These are phyloP conservation scores for Juncus effusus DNA, from an alignment of 176 grass and related monocot genomes.

Conservation along the genomic window DNA sequence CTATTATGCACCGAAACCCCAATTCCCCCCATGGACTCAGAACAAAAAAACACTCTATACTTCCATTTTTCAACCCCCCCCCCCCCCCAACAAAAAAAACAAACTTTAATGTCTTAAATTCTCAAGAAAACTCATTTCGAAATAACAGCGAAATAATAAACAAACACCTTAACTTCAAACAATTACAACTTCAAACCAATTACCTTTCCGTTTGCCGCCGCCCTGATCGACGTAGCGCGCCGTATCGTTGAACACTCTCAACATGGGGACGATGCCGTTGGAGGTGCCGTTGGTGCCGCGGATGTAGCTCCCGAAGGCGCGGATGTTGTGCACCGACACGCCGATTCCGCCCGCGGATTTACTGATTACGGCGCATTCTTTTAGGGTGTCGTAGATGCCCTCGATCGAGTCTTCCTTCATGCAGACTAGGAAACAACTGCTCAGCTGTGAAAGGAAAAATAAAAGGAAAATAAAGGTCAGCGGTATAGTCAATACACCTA, in stretches of 20 bases:
- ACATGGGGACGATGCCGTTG: slow-evolving; percentile 95
- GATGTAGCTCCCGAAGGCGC: slow-evolving; percentile 82
- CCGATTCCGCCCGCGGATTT: slow-evolving; percentile 98
- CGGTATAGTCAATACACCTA: neutral
- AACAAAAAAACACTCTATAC: too few relatives aligned
- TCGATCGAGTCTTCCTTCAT: slow-evolving; percentile 99
- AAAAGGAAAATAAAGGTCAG: neutral
- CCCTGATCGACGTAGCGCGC: slow-evolving; percentile 99
- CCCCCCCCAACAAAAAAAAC: too few relatives aligned
- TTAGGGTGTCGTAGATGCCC: slow-evolving; percentile 94
- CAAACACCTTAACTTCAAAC: too few relatives aligned
- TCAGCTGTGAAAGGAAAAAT: slow-evolving; percentile 41
- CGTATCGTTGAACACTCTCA: slow-evolving; percentile 91
- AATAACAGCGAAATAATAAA: too few relatives aligned
- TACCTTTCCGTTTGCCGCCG: slow-evolving; percentile 95
- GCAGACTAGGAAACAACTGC: slow-evolving; percentile 93
- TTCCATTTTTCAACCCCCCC: too few relatives aligned
- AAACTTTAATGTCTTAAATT: too few relatives aligned
- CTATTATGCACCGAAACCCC: slow-evolving; percentile 81
- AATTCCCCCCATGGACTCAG: slow-evolving; percentile 81
- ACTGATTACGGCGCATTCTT: slow-evolving; percentile 91
- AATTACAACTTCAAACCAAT: neutral
- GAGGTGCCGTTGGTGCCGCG: slow-evolving; percentile 87
- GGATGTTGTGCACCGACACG: slow-evolving; percentile 83
- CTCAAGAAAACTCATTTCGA: too few relatives aligned